Evolutionary conservation across 768 basidiomycete species (phyloP).

Genomic region (Boletus sp.): DNA sequence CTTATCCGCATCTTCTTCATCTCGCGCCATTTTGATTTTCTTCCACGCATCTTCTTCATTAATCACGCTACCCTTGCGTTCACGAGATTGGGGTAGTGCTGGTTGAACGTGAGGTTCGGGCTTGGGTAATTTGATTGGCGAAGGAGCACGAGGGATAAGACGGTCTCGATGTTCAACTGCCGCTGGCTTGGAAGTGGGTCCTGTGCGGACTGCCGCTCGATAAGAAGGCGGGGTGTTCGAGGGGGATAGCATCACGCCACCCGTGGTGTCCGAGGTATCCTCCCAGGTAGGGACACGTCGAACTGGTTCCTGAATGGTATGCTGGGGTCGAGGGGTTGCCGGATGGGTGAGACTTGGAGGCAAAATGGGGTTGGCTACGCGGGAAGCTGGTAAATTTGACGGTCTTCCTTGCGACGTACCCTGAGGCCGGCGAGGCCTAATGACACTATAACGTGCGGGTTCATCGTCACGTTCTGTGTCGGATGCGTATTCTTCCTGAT

Average conservation of each 20-base stretch:
- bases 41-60: conserved; percentile 79
- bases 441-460: conserved; percentile 1
- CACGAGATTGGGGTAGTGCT: conserved; percentile 27
- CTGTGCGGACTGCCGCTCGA: conserved; percentile 38
- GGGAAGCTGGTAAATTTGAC: conserved; percentile 7
- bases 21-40: conserved; percentile 64
- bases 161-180: conserved; percentile 13
- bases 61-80: conserved; percentile 47
- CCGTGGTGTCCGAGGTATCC: conserved; percentile 37
- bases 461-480: conserved; percentile 24
- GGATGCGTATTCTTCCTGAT: conserved; percentile 7
- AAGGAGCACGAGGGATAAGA: conserved; percentile 17
- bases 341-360: conserved; percentile 28
- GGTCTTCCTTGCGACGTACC: conserved; percentile 8
- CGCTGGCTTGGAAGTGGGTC: conserved; percentile 15
- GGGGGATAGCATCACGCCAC: conserved; percentile 29
- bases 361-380: conserved; percentile 24
- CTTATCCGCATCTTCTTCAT: conserved; percentile 67
- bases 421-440: conserved; percentile 9
- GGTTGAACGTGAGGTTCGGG: conserved; percentile 17
- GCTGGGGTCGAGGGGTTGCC: conserved; percentile 29
- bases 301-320: conserved; percentile 6
- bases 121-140: conserved; percentile 32
- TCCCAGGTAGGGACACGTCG: conserved; percentile 32
- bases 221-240: conserved; percentile 51